Evolutionary conservation across 2,329 filamentous ascomycete genomes (phyloP).

Genomic region (Neodidymelliopsis sp.): DNA sequence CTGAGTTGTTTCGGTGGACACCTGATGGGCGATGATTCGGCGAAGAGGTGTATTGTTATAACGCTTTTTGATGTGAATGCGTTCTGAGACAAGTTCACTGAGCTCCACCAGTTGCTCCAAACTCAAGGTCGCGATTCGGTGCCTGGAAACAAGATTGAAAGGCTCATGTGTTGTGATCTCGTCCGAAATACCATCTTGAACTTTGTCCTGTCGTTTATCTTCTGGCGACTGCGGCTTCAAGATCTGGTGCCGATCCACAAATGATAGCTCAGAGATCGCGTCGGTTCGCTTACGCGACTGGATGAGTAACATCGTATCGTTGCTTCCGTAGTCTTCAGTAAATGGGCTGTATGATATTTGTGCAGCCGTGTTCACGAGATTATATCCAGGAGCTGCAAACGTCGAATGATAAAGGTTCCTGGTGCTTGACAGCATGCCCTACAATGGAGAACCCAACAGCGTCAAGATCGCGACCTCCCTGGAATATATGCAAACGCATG

Average conservation of each 20-base stretch:
- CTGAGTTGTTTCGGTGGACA: not conserved
- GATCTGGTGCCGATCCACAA: no score
- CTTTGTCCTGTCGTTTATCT: no score
- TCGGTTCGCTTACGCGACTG: constrained; percentile 6
- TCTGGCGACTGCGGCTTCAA: no score
- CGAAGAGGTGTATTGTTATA: constrained; percentile 16
- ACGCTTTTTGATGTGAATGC: constrained; percentile 11
- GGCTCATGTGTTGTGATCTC: not conserved
- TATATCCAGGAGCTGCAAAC: constrained; percentile 3
- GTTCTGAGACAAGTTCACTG: not conserved
- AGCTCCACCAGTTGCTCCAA: constrained; percentile 9
- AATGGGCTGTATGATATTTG: not conserved
- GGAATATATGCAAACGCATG: constrained; percentile 9
- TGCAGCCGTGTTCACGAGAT: not conserved
- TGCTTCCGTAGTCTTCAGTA: not conserved
- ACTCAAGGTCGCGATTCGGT: not conserved
- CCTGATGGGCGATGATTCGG: constrained; percentile 3
- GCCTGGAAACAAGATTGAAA: not conserved
- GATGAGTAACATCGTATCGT: constrained; percentile 4
- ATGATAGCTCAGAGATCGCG: not conserved
- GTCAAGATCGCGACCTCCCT: not conserved
- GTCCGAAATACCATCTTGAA: not conserved
- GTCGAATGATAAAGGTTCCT: constrained; percentile 2
- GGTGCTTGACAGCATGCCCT: constrained; percentile 16
- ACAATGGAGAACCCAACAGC: not conserved